Evolutionary conservation across 805 yeast species (phyloP).

Genomic region (Starmerella asiatica): DNA sequence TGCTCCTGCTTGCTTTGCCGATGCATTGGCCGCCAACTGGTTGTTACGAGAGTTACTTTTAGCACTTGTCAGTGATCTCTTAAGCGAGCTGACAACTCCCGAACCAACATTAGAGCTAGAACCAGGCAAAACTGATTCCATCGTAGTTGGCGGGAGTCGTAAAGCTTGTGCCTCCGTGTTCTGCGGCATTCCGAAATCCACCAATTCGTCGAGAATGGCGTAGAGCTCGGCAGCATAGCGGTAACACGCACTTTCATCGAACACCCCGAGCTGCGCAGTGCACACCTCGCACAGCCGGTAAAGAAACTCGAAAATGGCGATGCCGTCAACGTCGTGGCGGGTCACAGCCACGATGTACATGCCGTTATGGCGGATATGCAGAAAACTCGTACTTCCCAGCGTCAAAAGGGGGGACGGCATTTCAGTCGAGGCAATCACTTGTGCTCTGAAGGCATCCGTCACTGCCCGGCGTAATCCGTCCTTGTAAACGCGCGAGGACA

Average conservation of each 20-base stretch:
- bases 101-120: constrained; percentile 13
- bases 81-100: constrained; percentile 11
- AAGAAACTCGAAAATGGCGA: constrained; percentile 64
- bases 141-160: constrained; percentile 11
- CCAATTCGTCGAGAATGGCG: constrained; percentile 62
- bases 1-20: not conserved
- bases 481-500: constrained; percentile 58
- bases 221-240: constrained; percentile 57
- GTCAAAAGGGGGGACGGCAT: constrained; percentile 59
- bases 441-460: constrained; percentile 81
- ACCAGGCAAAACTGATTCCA: not conserved
- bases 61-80: constrained; percentile 18
- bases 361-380: constrained; percentile 49
- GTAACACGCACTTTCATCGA: constrained; percentile 40
- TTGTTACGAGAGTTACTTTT: not conserved
- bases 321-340: constrained; percentile 75
- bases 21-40: not conserved
- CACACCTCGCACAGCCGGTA: constrained; percentile 47
- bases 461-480: constrained; percentile 68
- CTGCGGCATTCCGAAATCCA: constrained; percentile 70
- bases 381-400: constrained; percentile 81
- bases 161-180: constrained; percentile 40
- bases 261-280: constrained; percentile 31
- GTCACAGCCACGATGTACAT: constrained; percentile 83
- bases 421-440: constrained; percentile 60